phyloP scores from a whole-genome alignment of 192 early-diverging fungal genomes.

The Geosiphon pyriformis region DNA sequence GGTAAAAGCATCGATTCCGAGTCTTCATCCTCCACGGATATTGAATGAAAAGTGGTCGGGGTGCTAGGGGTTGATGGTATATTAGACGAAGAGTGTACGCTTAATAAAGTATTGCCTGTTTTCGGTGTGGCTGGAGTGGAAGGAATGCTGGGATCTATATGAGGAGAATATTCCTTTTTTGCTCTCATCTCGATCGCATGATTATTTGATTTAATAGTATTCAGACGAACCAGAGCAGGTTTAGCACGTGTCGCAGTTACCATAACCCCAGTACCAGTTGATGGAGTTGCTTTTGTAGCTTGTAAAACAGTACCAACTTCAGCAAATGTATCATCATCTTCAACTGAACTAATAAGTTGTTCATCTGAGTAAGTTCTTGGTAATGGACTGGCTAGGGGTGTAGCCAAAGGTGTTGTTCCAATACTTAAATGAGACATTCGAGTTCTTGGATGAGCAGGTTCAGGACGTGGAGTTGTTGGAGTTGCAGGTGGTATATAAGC shows the following conservation, averaged over 20 bases:
- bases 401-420: too few species aligned
- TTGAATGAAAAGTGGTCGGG: too few species aligned
- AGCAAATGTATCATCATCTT: constrained; percentile 2
- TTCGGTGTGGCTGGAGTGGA: neutral
- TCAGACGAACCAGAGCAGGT: constrained; percentile 18
- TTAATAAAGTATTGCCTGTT: constrained; percentile 1
- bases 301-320: constrained; percentile 11
- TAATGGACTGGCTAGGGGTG: constrained; percentile 20
- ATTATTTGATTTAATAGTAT: constrained; percentile 8
- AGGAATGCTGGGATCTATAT: constrained; percentile 7
- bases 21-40: constrained; percentile 6
- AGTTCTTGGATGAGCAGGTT: neutral
- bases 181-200: too few species aligned
- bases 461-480: constrained; percentile 1
- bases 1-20: constrained; percentile 1
- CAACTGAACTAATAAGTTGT: neutral
- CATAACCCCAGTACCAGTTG: neutral
- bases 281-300: constrained; percentile 9
- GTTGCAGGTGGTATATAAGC: constrained; percentile 19
- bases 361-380: neutral
- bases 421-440: neutral
- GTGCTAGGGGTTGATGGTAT: too few species aligned
- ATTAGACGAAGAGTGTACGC: too few species aligned
- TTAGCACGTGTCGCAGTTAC: constrained; percentile 20
- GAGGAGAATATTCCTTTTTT: too few species aligned